Evolutionary conservation across 306 rosid genomes (phyloP), one percentile per base, ranked within the genome.

Genomic region (Cercis canadensis): DNA sequence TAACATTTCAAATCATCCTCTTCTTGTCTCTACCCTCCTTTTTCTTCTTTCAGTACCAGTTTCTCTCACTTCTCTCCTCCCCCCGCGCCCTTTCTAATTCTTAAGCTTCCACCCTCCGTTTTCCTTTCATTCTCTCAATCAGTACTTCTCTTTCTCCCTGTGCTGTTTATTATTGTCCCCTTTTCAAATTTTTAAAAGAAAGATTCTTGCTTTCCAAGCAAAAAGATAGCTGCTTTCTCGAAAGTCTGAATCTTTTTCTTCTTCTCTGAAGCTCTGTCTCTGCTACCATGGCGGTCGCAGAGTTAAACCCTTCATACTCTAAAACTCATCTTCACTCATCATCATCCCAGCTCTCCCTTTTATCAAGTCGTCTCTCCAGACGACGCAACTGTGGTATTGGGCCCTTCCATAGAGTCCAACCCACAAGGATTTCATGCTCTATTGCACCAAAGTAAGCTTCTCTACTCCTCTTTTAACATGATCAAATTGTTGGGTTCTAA

Each of bases 241-340:
- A 17, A 4, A 9, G 33, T 4, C 12, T 8, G 1, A 19, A 11
- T 6, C 55, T 14, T 34, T n/a, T 29, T 46, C 52, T 46, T 24
- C 41, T 5, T 18, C 5, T 49, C 74, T 21, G 12, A 52, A n/a
- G 44, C 69, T 51, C 44, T 61, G 39, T 69, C 83, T 83, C 75
- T 73, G 77, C 81, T 77, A 57, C 76, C 76, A 90, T 93, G 98
- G 92, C 95, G 24, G 70, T 87, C 54, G 80, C 92, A 50, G 89
- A 91, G 83, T 56, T 94, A 11, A 82, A 87, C 32, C 60, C 83
- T 52, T 76, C 80, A 19, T 85, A 12, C 75, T 13, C 86, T 41
- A 85, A 83, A 65, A 7, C 88, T 52, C 72, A 39, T 58, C 84
- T 86, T 57, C 70, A 57, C 21, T 85, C 96, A 1, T 78, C 89